Base-by-base conservation (phyloP, 352 stramenopile species). In the Phytophthora pistaciae region DNA sequence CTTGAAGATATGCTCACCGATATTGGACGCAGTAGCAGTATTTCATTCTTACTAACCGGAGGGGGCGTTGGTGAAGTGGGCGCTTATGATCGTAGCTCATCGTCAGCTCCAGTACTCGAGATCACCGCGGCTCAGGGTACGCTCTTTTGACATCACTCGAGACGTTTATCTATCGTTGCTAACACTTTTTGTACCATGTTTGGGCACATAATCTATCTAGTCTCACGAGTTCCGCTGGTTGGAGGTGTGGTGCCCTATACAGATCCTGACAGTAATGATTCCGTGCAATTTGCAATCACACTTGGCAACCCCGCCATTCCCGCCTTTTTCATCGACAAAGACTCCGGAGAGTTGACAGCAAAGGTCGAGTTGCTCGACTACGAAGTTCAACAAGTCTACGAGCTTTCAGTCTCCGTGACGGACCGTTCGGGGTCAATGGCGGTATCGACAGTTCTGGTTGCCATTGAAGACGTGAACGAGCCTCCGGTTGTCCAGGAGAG, bases 11-110 rank as follows among this genome's bases (percentile, higher is more conserved):
- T 65, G 21, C 23, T 66, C 3, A 0, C 20, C 7, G 25, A 57
- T 20, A 38, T 75, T 44, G 46, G 54, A 18, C 44, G 5, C 14
- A 64, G 16, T 20, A 23, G 16, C 10, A 64, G 11, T 33, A 16
- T 74, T 9, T 23, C 27, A 0, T 64, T 91, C 0, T 38, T 88
- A 1, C 78, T 91, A 23, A 67, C 75, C 0, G 83, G 83, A 44
- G 83, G 75, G 29, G 83, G 80, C 1, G 56, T 89, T 5, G 83
- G 83, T 33, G 83, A 88, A 72, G 57, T 91, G 20, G 73, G 65
- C 25, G 68, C 83, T 3, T 88, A 85, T 42, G 79, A 91, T 56
- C 58, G 53, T 11, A 58, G 68, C 21, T 5, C 60, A 23, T 25
- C 55, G 10, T 49, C 9, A 5, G 73, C 79, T 29, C 68, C 83